Conservation (phyloP, 257 asterid genomes). For the Craterostigma plantagineum region DNA sequence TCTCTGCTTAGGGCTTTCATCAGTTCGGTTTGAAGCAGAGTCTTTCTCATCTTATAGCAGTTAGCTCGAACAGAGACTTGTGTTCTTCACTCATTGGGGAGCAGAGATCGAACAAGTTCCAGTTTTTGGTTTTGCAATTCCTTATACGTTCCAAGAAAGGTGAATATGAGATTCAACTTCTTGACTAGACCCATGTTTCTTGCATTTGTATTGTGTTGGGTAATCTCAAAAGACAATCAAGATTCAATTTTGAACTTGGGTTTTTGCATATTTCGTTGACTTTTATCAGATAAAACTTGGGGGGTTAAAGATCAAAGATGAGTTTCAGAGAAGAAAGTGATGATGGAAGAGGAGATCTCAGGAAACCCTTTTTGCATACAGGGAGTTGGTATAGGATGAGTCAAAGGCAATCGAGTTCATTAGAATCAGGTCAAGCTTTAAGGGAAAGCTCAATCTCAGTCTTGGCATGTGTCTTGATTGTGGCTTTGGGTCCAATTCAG, state of each 20-base stretch:
- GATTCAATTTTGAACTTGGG: conserved; percentile 23
- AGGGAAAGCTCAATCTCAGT: conserved; percentile 70
- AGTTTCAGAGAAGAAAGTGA: conserved; percentile 82
- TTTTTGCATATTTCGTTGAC: conserved; percentile 6
- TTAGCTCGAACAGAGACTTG: too few species aligned
- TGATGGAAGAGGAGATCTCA: conserved; percentile 59
- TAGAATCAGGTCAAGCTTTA: conserved; percentile 55
- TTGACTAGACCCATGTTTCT: too few species aligned
- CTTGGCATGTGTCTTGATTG: conserved; percentile 71
- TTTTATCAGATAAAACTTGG: too few species aligned
- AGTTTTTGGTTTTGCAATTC: too few species aligned
- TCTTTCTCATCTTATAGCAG: too few species aligned
- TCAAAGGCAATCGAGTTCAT: conserved; percentile 60
- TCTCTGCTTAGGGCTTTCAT: too few species aligned
- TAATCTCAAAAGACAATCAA: conserved; percentile 1
- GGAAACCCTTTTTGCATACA: conserved; percentile 75
- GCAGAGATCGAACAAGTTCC: too few species aligned
- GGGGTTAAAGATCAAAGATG: conserved; percentile 21
- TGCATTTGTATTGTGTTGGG: too few species aligned
- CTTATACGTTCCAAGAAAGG: too few species aligned
- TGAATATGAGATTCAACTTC: too few species aligned
- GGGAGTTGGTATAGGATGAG: conserved; percentile 94
- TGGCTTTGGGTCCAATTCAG: conserved; percentile 83
- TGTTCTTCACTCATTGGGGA: too few species aligned
- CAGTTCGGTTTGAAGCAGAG: too few species aligned